phyloP scores from a whole-genome alignment of 345 rosid species.

The Hibiscus syriacus region DNA sequence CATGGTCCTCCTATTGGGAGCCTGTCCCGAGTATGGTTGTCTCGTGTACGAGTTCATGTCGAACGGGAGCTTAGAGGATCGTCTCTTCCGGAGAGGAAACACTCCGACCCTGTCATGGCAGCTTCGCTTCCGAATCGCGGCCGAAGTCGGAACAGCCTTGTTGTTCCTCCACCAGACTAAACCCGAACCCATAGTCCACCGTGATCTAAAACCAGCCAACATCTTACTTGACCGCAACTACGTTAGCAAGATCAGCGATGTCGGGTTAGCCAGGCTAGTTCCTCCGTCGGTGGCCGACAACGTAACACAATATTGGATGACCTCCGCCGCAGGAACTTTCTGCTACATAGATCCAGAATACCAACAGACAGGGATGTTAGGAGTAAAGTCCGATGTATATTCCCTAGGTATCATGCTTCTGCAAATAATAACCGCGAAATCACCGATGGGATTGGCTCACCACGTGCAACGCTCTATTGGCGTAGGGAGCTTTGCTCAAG shows the following conservation, averaged over 20 bases:
- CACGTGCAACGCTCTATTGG: constrained; percentile 53
- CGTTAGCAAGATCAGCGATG: constrained; percentile 87
- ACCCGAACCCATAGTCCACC: constrained; percentile 88
- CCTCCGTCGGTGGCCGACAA: constrained; percentile 71
- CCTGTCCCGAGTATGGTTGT: constrained; percentile 82
- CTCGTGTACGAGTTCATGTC: constrained; percentile 90
- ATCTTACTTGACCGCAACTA: constrained; percentile 77
- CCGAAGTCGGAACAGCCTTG: constrained; percentile 72
- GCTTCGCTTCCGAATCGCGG: constrained; percentile 66
- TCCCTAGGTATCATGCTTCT: constrained; percentile 76
- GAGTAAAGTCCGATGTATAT: constrained; percentile 72
- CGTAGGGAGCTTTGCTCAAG: constrained; percentile 40
- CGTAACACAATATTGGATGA: constrained; percentile 80
- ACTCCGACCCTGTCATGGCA: constrained; percentile 73
- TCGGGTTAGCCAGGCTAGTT: constrained; percentile 85
- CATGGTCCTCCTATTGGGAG: constrained; percentile 89
- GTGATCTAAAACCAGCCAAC: constrained; percentile 79
- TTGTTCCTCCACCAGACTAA: constrained; percentile 82
- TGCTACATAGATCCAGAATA: constrained; percentile 93
- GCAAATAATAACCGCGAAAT: constrained; percentile 61
- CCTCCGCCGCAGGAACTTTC: constrained; percentile 85
- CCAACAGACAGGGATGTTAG: constrained; percentile 89
- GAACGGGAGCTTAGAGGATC: constrained; percentile 81
- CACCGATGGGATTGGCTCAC: constrained; percentile 82
- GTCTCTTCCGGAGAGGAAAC: constrained; percentile 53